phyloP scores from a whole-genome alignment of 1,139 yeast genomes.

The Diutina rugosa region DNA sequence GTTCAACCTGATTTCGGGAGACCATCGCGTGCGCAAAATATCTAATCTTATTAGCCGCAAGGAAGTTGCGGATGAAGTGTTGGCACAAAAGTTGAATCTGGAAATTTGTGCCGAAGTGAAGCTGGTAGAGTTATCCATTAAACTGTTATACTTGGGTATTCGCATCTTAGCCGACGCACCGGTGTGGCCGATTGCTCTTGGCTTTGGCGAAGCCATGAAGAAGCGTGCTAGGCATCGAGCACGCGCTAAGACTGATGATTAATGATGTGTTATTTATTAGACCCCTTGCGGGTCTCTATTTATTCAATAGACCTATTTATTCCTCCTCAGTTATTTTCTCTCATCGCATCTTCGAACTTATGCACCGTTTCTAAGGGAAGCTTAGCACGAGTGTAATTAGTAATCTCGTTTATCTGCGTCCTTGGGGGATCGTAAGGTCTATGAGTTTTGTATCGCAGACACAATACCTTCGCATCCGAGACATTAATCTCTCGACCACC shows the following conservation, averaged over 20 bases:
- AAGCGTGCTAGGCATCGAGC: conserved; percentile 11
- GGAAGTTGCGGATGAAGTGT: neutral
- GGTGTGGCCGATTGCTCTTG: conserved; percentile 68
- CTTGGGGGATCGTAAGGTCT: neutral
- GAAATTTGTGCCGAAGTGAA: neutral
- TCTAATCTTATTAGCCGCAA: neutral
- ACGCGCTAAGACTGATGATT: neutral
- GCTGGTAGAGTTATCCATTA: conserved; percentile 25
- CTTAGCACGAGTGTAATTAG: neutral
- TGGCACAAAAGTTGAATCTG: neutral
- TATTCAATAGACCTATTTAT: neutral
- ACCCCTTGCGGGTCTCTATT: neutral
- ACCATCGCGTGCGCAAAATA: neutral
- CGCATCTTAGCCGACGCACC: conserved; percentile 71
- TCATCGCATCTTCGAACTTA: neutral
- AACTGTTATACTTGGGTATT: conserved; percentile 53
- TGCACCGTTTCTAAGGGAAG: neutral
- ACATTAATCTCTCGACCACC: neutral
- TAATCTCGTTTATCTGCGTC: neutral
- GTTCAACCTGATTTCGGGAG: neutral
- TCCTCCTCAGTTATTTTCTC: neutral
- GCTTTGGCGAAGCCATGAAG: conserved; percentile 65
- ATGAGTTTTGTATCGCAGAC: neutral
- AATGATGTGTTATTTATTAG: neutral
- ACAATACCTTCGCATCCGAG: neutral